These are phyloP conservation scores for Clathrus columnatus DNA, from an alignment of 768 basidiomycete genomes.

Conservation along the genomic window DNA sequence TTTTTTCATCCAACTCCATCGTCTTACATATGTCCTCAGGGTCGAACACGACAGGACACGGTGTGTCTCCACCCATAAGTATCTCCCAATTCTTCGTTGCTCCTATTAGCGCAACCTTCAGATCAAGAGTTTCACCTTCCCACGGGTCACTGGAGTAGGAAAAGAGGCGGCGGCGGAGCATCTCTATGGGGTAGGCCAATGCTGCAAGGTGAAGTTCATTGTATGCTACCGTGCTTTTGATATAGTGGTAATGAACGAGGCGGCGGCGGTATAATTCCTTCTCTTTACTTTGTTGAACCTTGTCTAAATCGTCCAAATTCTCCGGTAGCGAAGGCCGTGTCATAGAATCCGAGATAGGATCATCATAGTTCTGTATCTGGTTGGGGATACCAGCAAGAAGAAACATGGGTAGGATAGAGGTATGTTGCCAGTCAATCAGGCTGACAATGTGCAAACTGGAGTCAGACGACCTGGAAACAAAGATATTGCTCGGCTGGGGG, in stretches of 20 bases:
- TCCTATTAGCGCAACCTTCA: conserved; percentile 38
- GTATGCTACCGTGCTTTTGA: conserved; percentile 33
- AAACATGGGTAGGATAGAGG: conserved; percentile 43
- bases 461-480: conserved; percentile 37
- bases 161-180: conserved; percentile 36
- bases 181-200: conserved; percentile 28
- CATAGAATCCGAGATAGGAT: conserved; percentile 30
- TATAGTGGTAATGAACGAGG: conserved; percentile 43
- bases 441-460: conserved; percentile 32
- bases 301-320: conserved; percentile 31
- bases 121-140: conserved; percentile 41
- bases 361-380: conserved; percentile 39
- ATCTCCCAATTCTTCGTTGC: conserved; percentile 35
- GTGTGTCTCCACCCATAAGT: conserved; percentile 27
- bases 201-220: conserved; percentile 36
- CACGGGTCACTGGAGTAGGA: conserved; percentile 34
- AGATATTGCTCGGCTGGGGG: conserved; percentile 37
- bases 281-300: conserved; percentile 26
- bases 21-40: conserved; percentile 37
- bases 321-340: conserved; percentile 35
- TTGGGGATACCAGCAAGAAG: conserved; percentile 40
- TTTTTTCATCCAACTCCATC: conserved; percentile 27
- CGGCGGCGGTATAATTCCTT: conserved; percentile 34
- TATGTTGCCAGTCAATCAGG: conserved; percentile 48
- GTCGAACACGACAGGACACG: conserved; percentile 41